Conservation (phyloP, 441 rosid species). For the Gossypium trilobum region DNA sequence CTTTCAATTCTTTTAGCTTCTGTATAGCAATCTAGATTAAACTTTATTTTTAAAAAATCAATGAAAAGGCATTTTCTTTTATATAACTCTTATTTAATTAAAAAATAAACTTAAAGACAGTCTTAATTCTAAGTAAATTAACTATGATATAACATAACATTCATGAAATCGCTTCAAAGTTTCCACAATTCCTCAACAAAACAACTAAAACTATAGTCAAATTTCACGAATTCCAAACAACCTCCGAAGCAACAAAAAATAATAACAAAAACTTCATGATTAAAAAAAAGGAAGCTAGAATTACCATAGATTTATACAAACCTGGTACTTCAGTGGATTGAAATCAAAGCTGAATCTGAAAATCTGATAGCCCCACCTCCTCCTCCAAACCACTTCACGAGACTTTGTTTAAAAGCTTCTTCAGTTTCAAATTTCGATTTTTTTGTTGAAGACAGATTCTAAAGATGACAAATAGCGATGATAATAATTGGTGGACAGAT, state of each 20-base stretch:
- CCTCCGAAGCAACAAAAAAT: too few relatives aligned
- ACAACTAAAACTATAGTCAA: neutral
- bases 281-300: neutral
- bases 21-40: neutral
- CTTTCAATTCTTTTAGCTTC: neutral
- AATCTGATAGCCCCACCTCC: neutral
- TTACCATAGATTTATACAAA: constrained; percentile 5
- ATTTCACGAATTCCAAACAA: neutral
- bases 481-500: constrained; percentile 9
- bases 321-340: constrained; percentile 14
- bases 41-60: neutral
- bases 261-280: neutral
- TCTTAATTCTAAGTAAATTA: neutral
- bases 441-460: neutral
- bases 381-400: neutral
- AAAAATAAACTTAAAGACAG: neutral
- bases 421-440: neutral
- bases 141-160: neutral
- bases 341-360: constrained; percentile 14
- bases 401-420: neutral
- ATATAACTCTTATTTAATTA: neutral
- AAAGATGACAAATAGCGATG: constrained; percentile 9
- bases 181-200: neutral
- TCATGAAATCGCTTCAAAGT: neutral
- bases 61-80: neutral